Percentiles rank a stretch among this genome's conserved stretches.
These are phyloP conservation scores for Flaveria sonorensis DNA, from an alignment of 129 eudicot species.

Conservation along the genomic window DNA sequence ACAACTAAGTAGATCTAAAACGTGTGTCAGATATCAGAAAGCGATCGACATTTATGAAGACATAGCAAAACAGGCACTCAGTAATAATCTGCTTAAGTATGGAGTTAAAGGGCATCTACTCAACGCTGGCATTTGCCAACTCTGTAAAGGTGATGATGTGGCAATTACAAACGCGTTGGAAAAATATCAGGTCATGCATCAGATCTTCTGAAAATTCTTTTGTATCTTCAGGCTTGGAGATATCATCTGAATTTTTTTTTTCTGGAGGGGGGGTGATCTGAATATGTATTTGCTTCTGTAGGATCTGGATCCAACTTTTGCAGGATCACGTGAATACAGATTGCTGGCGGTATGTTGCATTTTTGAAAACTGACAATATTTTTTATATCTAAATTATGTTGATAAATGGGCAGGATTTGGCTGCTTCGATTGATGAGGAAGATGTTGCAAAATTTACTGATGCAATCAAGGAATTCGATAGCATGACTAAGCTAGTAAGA, in stretches of 20 bases:
- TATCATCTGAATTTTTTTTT: background rate
- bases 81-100: conserved; percentile 43
- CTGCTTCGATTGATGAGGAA: conserved; percentile 59
- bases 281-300: conserved; percentile 33
- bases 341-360: conserved; percentile 40
- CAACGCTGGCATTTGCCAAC: conserved; percentile 57
- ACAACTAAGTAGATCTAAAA: background rate
- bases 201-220: background rate
- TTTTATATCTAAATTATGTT: background rate
- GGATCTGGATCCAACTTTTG: conserved; percentile 52
- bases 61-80: conserved; percentile 39
- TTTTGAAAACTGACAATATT: background rate
- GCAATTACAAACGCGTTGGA: conserved; percentile 56
- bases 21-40: conserved; percentile 38
- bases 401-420: conserved; percentile 47
- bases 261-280: background rate
- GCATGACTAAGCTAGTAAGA: conserved; percentile 65
- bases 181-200: conserved; percentile 42
- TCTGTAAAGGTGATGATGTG: conserved; percentile 51
- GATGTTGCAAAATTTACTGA: conserved; percentile 63
- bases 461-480: conserved; percentile 66
- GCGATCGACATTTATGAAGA: conserved; percentile 50
- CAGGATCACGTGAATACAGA: conserved; percentile 50
- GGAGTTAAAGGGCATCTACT: conserved; percentile 52
- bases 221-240: no score